Conservation (phyloP, 1,284 basidiomycete species). For the Cutaneotrichosporon cyanovorans region DNA sequence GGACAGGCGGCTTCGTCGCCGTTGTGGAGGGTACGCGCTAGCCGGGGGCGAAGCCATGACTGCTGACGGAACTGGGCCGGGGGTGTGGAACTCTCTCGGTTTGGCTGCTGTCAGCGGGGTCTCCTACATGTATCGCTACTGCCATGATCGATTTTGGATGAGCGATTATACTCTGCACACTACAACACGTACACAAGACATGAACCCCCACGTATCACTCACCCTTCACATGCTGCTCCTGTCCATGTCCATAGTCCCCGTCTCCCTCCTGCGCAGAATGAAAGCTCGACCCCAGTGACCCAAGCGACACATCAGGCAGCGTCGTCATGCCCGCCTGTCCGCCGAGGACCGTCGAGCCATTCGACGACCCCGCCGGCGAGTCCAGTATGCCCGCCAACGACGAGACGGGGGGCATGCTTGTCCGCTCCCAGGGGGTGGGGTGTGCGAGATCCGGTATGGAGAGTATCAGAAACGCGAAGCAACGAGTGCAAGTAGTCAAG, state of each 20-base stretch:
- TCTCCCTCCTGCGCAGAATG: slow-evolving; percentile 37
- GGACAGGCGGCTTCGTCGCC: too few relatives aligned
- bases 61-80: background rate
- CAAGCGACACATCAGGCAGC: slow-evolving; percentile 43
- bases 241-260: slow-evolving; percentile 16
- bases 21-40: background rate
- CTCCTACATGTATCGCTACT: too few relatives aligned
- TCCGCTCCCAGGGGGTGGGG: too few relatives aligned
- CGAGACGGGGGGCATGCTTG: slow-evolving; percentile 27
- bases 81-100: background rate
- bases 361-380: slow-evolving; percentile 27
- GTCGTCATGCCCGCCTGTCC: slow-evolving; percentile 20
- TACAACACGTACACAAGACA: too few relatives aligned
- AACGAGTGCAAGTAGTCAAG: too few relatives aligned
- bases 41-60: slow-evolving; percentile 1
- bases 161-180: too few relatives aligned
- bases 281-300: slow-evolving; percentile 41
- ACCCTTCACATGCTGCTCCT: too few relatives aligned
- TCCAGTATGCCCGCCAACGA: slow-evolving; percentile 34
- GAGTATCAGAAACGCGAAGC: too few relatives aligned
- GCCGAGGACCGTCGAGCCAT: slow-evolving; percentile 28
- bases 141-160: too few relatives aligned
- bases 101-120: too few relatives aligned
- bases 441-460: too few relatives aligned
- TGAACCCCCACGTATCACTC: too few relatives aligned